Percentiles rank a stretch among this genome's conserved stretches.
These are phyloP conservation scores for Saccharum officinarum DNA, from an alignment of 176 grass and related monocot species.

Conservation along the genomic window DNA sequence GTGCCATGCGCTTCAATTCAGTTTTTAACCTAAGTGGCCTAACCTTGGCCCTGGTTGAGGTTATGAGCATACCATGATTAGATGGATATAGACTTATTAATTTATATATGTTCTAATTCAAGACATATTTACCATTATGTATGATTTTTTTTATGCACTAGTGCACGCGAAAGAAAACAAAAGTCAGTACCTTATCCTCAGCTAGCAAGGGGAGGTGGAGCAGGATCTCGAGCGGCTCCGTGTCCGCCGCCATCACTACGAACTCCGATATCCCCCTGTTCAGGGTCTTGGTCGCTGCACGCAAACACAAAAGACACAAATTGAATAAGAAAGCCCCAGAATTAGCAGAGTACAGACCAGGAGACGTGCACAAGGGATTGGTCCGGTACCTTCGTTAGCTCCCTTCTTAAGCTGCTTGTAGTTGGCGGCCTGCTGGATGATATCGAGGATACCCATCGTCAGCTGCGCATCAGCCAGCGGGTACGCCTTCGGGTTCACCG, in stretches of 20 bases:
- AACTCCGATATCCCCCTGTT: constrained; percentile 91
- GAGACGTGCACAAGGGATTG: neutral
- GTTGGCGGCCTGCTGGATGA: constrained; percentile 81
- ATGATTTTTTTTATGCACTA: no score
- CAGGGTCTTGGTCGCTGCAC: constrained; percentile 72
- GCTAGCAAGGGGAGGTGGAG: constrained; percentile 82
- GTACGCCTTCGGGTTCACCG: constrained; percentile 86
- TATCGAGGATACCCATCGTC: constrained; percentile 67
- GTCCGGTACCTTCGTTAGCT: constrained; percentile 68
- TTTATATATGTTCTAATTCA: no score
- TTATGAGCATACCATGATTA: no score
- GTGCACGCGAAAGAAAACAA: neutral
- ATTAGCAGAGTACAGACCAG: neutral
- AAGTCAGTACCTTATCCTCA: constrained; percentile 67
- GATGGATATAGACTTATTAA: no score
- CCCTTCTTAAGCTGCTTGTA: constrained; percentile 95
- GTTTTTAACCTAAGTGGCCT: no score
- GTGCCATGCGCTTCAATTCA: no score
- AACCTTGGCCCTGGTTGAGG: no score
- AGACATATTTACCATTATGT: no score
- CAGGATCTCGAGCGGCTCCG: constrained; percentile 85
- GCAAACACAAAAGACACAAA: neutral
- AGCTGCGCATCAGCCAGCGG: constrained; percentile 82
- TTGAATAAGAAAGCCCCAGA: neutral
- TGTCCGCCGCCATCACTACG: constrained; percentile 86